These are phyloP conservation scores for Pseudogymnoascus sp. DNA, from an alignment of 2,329 filamentous ascomycete genomes.

Conservation along the genomic window DNA sequence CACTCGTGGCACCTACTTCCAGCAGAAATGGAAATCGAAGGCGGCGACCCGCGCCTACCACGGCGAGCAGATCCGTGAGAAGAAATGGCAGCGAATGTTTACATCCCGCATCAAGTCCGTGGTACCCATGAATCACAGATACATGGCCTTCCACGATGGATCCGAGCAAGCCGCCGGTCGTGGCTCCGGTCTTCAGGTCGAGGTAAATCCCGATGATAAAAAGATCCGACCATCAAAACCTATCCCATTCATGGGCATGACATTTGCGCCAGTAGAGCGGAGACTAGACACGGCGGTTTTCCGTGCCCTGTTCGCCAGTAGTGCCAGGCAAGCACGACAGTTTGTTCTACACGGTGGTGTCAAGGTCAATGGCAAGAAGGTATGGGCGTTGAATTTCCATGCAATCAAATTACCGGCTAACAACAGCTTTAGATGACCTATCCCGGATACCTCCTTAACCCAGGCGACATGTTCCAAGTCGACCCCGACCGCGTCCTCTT, in stretches of 20 bases:
- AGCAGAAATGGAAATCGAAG: constrained; percentile 97
- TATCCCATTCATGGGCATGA: constrained; percentile 78
- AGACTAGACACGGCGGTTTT: constrained; percentile 92
- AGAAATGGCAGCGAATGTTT: constrained; percentile 93
- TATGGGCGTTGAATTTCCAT: constrained; percentile 32
- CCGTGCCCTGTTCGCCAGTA: constrained; percentile 88
- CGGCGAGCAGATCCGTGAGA: constrained; percentile 87
- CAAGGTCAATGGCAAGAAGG: constrained; percentile 94
- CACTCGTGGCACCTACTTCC: constrained; percentile 65
- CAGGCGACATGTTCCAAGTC: constrained; percentile 97
- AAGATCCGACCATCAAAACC: constrained; percentile 28
- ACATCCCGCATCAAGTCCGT: constrained; percentile 71
- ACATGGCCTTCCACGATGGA: constrained; percentile 75
- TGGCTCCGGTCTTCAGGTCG: constrained; percentile 55
- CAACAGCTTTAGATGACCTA: constrained; percentile 65
- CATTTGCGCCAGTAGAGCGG: constrained; percentile 83
- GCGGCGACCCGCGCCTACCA: constrained; percentile 78
- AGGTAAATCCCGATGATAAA: constrained; percentile 11
- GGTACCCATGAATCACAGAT: constrained; percentile 72
- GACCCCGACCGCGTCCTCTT: constrained; percentile 81
- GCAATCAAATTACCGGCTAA: constrained; percentile 13
- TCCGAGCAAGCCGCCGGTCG: constrained; percentile 75
- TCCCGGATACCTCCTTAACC: constrained; percentile 89
- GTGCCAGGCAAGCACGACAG: constrained; percentile 83
- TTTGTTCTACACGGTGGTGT: constrained; percentile 91